phyloP scores from a whole-genome alignment of 2,329 filamentous ascomycete species.

The Periconia sp. region DNA sequence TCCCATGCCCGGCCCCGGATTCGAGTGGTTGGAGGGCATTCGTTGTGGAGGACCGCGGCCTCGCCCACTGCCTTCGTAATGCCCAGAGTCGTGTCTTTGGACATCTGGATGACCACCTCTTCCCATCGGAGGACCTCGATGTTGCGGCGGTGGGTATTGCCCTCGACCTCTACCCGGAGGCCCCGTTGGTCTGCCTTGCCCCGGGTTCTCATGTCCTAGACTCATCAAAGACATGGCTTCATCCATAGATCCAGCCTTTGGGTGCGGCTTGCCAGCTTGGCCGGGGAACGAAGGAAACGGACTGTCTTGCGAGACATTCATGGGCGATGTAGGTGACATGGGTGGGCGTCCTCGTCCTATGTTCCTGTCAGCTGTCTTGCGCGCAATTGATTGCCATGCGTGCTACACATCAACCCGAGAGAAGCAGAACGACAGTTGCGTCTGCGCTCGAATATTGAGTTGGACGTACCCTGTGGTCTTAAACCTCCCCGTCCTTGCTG shows the following conservation, averaged over 20 bases:
- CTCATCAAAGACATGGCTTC: conserved; percentile 45
- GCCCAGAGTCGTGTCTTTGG: conserved; percentile 42
- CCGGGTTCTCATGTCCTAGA: conserved; percentile 28
- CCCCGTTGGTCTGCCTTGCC: conserved; percentile 16
- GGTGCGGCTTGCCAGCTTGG: conserved; percentile 30
- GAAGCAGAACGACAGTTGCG: too few relatives aligned
- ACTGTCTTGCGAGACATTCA: conserved; percentile 48
- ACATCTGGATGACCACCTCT: conserved; percentile 25
- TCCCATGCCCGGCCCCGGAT: conserved; percentile 35
- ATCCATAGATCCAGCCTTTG: conserved; percentile 33
- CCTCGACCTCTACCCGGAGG: conserved; percentile 22
- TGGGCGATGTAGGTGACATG: conserved; percentile 34
- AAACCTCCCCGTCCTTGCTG: conserved; percentile 32
- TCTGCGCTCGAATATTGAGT: too few relatives aligned
- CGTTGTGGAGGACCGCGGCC: conserved; percentile 35
- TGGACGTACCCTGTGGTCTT: conserved; percentile 35
- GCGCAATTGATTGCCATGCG: conserved; percentile 14
- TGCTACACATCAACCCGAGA: not conserved
- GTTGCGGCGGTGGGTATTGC: conserved; percentile 27
- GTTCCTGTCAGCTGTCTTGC: conserved; percentile 7
- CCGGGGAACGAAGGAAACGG: conserved; percentile 56
- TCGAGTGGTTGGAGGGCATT: conserved; percentile 26
- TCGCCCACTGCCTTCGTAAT: conserved; percentile 35
- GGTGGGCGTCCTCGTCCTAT: conserved; percentile 40
- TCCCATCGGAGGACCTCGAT: conserved; percentile 25